phyloP scores from a whole-genome alignment of 169 alveolate species.

The Babesia gibsoni region DNA sequence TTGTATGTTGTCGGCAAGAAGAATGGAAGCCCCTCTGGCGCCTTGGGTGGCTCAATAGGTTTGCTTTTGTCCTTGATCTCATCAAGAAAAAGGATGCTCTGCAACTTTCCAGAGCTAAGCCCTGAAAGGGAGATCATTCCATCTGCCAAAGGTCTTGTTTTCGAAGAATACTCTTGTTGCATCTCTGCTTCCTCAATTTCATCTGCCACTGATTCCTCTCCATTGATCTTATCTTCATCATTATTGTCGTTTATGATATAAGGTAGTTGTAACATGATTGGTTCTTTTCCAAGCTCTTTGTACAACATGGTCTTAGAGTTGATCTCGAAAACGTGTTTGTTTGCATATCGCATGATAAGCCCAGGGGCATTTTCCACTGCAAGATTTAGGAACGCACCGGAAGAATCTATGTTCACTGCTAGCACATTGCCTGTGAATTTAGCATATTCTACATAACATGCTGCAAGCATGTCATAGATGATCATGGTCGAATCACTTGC shows the following conservation, averaged over 20 bases:
- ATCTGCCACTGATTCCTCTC: background rate
- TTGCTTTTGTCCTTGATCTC: conserved; percentile 54
- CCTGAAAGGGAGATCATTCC: conserved; percentile 59
- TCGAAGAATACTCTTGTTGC: conserved; percentile 12
- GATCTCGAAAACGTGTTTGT: conserved; percentile 55
- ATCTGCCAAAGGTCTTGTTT: conserved; percentile 18
- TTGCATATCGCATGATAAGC: conserved; percentile 44
- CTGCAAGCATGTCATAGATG: conserved; percentile 52
- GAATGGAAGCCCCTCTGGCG: conserved; percentile 56
- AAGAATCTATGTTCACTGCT: conserved; percentile 42
- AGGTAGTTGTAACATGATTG: conserved; percentile 37
- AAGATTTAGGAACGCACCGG: conserved; percentile 50
- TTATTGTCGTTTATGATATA: conserved; percentile 3
- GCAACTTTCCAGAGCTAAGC: conserved; percentile 23
- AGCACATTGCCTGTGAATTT: conserved; percentile 32
- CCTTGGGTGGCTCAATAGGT: conserved; percentile 57
- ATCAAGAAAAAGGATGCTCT: conserved; percentile 46
- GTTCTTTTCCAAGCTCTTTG: conserved; percentile 39
- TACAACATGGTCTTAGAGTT: conserved; percentile 47
- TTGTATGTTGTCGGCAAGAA: conserved; percentile 62
- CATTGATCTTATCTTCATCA: background rate
- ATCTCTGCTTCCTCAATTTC: conserved; percentile 19
- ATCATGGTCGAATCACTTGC: conserved; percentile 44
- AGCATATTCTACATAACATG: conserved; percentile 61
- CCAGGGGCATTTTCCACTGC: conserved; percentile 58